phyloP scores from a whole-genome alignment of 2,329 filamentous ascomycete species.

The Alternaria alternata region DNA sequence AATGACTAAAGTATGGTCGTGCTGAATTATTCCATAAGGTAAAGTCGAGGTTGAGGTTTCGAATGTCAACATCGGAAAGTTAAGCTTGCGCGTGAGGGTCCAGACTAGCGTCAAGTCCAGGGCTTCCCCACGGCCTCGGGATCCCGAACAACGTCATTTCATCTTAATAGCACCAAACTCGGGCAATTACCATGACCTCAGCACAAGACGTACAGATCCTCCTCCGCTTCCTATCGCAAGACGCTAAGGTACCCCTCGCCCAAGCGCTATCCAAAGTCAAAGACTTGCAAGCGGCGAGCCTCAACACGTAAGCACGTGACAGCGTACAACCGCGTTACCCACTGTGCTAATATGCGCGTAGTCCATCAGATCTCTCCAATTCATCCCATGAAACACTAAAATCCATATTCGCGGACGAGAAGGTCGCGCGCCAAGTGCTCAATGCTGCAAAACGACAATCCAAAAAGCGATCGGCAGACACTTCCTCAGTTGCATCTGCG shows the following conservation, averaged over 20 bases:
- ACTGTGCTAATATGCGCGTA: conserved; percentile 28
- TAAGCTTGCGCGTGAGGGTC: conserved; percentile 16
- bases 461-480: conserved; percentile 62
- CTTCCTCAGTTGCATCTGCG: conserved; percentile 21
- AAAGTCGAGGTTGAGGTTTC: neutral
- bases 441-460: conserved; percentile 64
- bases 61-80: conserved; percentile 4
- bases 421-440: conserved; percentile 64
- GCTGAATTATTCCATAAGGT: neutral
- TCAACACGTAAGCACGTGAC: conserved; percentile 60
- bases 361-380: conserved; percentile 59
- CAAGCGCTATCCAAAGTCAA: conserved; percentile 64
- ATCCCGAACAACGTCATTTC: conserved; percentile 9
- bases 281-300: conserved; percentile 59
- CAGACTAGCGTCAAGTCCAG: conserved; percentile 22
- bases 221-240: conserved; percentile 66
- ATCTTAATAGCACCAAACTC: neutral
- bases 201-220: conserved; percentile 55
- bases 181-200: conserved; percentile 37
- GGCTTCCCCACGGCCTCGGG: neutral
- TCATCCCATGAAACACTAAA: conserved; percentile 55
- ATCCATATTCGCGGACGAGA: conserved; percentile 60
- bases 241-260: conserved; percentile 64
- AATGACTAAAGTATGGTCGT: neutral
- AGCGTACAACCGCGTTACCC: conserved; percentile 25